These are phyloP conservation scores for Ophiostoma triangulosporum DNA, from an alignment of 2,329 filamentous ascomycete genomes.

Conservation along the genomic window DNA sequence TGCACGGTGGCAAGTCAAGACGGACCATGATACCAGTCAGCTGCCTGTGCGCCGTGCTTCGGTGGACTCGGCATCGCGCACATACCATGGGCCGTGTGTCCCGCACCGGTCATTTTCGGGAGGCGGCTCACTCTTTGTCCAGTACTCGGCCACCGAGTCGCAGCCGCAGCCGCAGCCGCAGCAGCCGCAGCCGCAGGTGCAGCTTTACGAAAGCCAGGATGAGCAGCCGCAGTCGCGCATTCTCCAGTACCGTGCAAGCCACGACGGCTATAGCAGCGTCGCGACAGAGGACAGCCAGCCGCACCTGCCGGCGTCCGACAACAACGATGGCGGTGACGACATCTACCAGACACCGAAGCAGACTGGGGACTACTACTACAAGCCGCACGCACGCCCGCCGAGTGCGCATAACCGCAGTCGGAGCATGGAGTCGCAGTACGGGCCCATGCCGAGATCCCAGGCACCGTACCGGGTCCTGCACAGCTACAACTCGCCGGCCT, in stretches of 20 bases:
- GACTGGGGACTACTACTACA: slow-evolving; percentile 21
- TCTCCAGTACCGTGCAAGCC: slow-evolving; percentile 23
- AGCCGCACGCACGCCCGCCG: slow-evolving; percentile 20
- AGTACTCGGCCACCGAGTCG: background rate
- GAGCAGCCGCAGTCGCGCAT: slow-evolving; percentile 4
- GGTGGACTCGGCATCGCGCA: slow-evolving; percentile 1
- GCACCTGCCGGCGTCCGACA: background rate
- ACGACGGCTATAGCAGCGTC: slow-evolving; percentile 18
- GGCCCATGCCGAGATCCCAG: slow-evolving; percentile 9
- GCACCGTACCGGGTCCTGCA: slow-evolving; percentile 39
- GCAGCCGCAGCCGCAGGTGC: background rate
- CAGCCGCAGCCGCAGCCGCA: background rate
- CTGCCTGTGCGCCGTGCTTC: background rate
- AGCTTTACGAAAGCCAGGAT: background rate
- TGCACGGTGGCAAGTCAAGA: slow-evolving; percentile 18
- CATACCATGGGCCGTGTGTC: background rate
- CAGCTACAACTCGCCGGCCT: slow-evolving; percentile 46
- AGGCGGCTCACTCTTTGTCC: background rate
- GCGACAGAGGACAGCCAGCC: slow-evolving; percentile 15
- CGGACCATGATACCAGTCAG: slow-evolving; percentile 10
- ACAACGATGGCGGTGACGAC: background rate
- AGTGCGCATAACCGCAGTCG: slow-evolving; percentile 24
- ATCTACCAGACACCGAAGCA: slow-evolving; percentile 12
- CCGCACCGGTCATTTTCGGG: background rate
- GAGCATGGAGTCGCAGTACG: slow-evolving; percentile 21